Conservation (phyloP, 331 rosid genomes). For the Stylosanthes scabra region DNA sequence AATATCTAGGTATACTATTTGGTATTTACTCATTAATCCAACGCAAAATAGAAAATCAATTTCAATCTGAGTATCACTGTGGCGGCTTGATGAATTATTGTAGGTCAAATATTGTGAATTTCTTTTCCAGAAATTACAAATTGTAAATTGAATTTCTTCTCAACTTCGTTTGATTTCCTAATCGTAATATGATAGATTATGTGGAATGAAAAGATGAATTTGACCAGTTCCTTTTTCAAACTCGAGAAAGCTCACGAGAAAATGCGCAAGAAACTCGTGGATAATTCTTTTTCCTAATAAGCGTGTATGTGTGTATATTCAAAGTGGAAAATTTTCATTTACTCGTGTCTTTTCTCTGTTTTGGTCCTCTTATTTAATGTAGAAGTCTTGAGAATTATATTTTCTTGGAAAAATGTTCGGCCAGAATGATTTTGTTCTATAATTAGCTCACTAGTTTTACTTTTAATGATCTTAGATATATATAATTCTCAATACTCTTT, state of each 20-base stretch:
- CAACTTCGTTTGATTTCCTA: neutral
- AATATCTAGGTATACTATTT: neutral
- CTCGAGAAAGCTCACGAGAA: neutral
- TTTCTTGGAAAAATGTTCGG: neutral
- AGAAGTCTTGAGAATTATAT: neutral
- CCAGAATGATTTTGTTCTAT: neutral
- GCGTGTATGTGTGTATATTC: neutral
- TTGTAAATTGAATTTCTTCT: too few species aligned
- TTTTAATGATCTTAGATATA: too few species aligned
- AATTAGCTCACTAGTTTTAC: neutral
- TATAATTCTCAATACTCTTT: too few species aligned
- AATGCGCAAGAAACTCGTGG: slow-evolving; percentile 14
- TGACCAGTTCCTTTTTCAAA: slow-evolving; percentile 20
- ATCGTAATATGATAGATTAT: neutral
- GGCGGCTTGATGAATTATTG: too few species aligned
- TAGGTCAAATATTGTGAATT: slow-evolving; percentile 1
- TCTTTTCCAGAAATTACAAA: too few species aligned
- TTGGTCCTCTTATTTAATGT: too few species aligned
- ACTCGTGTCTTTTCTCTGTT: neutral
- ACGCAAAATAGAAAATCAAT: neutral
- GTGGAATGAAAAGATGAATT: slow-evolving; percentile 22
- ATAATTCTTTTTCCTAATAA: neutral
- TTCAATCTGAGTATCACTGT: neutral
- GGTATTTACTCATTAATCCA: neutral
- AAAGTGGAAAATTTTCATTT: neutral